Base-by-base conservation (phyloP, 1,284 basidiomycete genomes). In the Microbotryomycetes sp. region DNA sequence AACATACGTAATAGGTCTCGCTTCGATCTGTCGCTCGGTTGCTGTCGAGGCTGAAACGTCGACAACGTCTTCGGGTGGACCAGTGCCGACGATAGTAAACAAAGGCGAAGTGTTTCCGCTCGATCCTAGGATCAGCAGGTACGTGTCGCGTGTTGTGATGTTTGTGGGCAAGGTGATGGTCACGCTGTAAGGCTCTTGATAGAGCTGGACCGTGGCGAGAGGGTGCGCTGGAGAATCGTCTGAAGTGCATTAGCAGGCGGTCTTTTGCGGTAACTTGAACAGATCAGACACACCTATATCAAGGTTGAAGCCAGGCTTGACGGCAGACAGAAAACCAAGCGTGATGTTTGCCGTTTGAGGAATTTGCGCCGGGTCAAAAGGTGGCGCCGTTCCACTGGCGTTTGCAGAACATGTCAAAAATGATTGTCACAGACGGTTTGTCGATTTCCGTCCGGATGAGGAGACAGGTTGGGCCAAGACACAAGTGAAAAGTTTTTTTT, bases 121-220 rank as follows among this genome's bases (percentile, higher is more conserved):
- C 47, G 59, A 61, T 3, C 65, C 65, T 30, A 61, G 55, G 15
- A 54, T 53, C 59, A 66, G 28, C 13, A 66, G 30, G 57, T 64
- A 66, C 47, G 54, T 61, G 23, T 56, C 54, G 24, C 65, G 59
- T 13, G 65, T 61, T 3, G 51, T 27, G 18, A 66, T 45, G 57
- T 66, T 48, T 28, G 56, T 28, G 2, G 65, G 65, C 5, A 66
- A 56, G 3, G 50, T 41, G 21, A 66, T 9, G 11, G 35, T 41
- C 11, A 41, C 35, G 9, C 18, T 9, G 18, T 41, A 41, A 41
- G 35, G 35, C 18, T 41, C 35, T 41, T 41, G 11, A 18, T 41
- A 41, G 35, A 41, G 35, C 9, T 41, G 9, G 11, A 41, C 35
- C 18, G 35, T 41, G 11, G 35, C 35, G 11, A 41, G 18, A 41